A percentile compares a stretch with the other conserved stretches of the same genome.
These are phyloP conservation scores for Colletotrichum sp. DNA, from an alignment of 2,329 filamentous ascomycete species.

Conservation along the genomic window DNA sequence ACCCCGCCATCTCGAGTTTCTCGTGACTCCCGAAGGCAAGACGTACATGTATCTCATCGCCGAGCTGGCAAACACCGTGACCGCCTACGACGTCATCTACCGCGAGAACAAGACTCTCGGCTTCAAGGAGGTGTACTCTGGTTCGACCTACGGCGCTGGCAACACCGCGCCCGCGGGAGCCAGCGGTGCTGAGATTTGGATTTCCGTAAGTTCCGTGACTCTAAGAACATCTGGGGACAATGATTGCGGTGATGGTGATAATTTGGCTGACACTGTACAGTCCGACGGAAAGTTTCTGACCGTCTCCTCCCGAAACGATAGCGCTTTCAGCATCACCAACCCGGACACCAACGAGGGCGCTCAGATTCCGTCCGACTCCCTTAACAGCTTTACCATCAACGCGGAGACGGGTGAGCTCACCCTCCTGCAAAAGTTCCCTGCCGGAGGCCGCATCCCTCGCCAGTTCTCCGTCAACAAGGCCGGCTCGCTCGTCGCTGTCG, in stretches of 20 bases:
- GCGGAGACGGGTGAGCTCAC: slow-evolving; percentile 56
- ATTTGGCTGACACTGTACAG: slow-evolving; percentile 35
- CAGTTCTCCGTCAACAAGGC: slow-evolving; percentile 71
- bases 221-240: not conserved
- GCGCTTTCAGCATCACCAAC: slow-evolving; percentile 53
- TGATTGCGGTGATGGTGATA: not conserved
- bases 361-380: slow-evolving; percentile 62
- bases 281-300: slow-evolving; percentile 68
- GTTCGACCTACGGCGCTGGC: slow-evolving; percentile 52
- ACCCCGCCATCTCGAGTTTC: slow-evolving; percentile 70
- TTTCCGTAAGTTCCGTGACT: slow-evolving; percentile 58
- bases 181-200: slow-evolving; percentile 59
- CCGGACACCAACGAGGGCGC: slow-evolving; percentile 40
- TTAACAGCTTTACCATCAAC: slow-evolving; percentile 67
- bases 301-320: slow-evolving; percentile 71
- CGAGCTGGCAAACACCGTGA: slow-evolving; percentile 64
- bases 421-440: slow-evolving; percentile 63
- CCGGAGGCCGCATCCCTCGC: slow-evolving; percentile 69
- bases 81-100: slow-evolving; percentile 63
- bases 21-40: slow-evolving; percentile 40
- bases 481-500: slow-evolving; percentile 70
- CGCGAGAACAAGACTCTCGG: slow-evolving; percentile 40
- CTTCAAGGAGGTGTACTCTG: slow-evolving; percentile 53
- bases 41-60: slow-evolving; percentile 66
- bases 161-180: slow-evolving; percentile 44